Base-by-base conservation (phyloP, 1,284 basidiomycete genomes). In the Abortiporus biennis region DNA sequence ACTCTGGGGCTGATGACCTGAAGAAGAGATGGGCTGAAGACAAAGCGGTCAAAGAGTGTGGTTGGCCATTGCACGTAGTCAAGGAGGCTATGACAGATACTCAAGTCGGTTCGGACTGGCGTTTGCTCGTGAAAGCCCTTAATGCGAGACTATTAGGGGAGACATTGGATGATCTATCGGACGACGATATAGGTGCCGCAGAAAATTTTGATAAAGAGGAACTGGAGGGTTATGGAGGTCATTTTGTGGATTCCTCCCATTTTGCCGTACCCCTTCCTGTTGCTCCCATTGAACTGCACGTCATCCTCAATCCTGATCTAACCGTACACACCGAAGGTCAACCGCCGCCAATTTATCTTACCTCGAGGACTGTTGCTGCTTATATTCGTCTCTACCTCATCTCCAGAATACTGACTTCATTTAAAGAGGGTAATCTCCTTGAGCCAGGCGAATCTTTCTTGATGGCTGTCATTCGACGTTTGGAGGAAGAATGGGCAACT, bases 371-470 rank as follows among this genome's bases (percentile, higher is more conserved):
- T 0, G 67, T 88, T 4, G 79, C 93, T 0, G 75, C 91, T 0
- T 97, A 96, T 60, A 71, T 96, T 47, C 81, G 90, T 24, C 76
- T 97, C 0, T 81, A 95, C 53, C 72, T 96, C 13, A 73, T 92
- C n/a, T 74, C 79, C 2, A 68, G 70, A 30, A 66, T 90, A 12
- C 66, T 90, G 6, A 46, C 56, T 4, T 72, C 71, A 6, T 71
- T 83, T 60, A 64, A 74, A 46, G 63, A 65, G 12, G 71, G 69
- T 2, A 72, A 76, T 39, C 74, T 89, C 20, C 57, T 82, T 15
- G 78, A 85, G 47, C 60, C 69, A 0, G 85, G 79, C 0, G 80
- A 86, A 49, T 85, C 85, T 2, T 78, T 92, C 39, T 70, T 87
- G 37, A 79, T 90, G 60, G 78, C 82, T 24, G 72, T 85, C 47